Evolutionary conservation across 2,329 filamentous ascomycete species (phyloP).

Genomic region (Orbilia blumenaviensis): DNA sequence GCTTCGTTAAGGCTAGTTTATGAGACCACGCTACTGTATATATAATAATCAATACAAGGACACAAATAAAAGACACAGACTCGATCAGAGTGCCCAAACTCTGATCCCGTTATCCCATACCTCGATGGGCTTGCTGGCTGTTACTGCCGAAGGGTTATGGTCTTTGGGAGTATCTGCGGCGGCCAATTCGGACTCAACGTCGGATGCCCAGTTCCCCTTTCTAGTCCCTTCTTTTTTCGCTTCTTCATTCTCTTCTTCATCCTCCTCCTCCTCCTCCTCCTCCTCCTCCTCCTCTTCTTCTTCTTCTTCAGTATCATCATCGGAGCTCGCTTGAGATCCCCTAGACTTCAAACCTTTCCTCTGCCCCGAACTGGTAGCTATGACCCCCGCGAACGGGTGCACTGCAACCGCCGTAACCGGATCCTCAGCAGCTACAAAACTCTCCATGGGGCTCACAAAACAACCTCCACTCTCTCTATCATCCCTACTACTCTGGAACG

Average conservation of each 20-base stretch:
- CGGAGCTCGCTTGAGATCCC: no score
- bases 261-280: not conserved
- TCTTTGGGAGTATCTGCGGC: not conserved
- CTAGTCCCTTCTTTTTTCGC: no score
- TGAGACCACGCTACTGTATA: no score
- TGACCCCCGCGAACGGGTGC: constrained; percentile 59
- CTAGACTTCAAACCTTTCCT: constrained; percentile 35
- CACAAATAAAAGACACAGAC: no score
- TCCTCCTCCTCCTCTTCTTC: constrained; percentile 23
- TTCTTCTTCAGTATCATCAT: not conserved
- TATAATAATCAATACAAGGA: no score
- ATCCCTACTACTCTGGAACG: constrained; percentile 45
- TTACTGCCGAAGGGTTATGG: not conserved
- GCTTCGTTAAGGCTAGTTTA: no score
- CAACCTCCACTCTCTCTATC: constrained; percentile 55
- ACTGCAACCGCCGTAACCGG: constrained; percentile 59
- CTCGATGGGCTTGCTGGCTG: not conserved
- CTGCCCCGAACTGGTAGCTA: constrained; percentile 61
- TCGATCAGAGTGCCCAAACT: constrained; percentile 28
- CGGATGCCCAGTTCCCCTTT: not conserved
- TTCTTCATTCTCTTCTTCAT: not conserved
- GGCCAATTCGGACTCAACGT: not conserved
- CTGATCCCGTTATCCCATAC: constrained; percentile 36
- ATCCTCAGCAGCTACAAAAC: constrained; percentile 59
- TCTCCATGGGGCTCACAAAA: constrained; percentile 58